These are phyloP conservation scores for Onygena corvina DNA, from an alignment of 2,329 filamentous ascomycete species.

Conservation along the genomic window DNA sequence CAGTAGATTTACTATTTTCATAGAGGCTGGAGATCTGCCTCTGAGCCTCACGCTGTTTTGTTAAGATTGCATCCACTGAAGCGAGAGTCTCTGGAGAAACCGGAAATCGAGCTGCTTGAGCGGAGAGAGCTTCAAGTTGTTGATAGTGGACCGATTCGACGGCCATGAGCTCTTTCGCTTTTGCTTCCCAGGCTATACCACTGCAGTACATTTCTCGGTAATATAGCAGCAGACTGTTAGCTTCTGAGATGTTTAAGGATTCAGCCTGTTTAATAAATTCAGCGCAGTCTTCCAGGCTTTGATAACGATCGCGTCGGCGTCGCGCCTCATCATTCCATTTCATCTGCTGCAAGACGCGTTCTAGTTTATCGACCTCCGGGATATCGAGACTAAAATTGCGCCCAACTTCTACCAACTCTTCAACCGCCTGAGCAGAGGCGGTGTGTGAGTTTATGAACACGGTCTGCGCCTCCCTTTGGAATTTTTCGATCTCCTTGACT, in stretches of 20 bases:
- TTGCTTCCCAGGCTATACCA: conserved; percentile 81
- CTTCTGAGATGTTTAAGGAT: conserved; percentile 63
- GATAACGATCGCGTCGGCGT: conserved; percentile 50
- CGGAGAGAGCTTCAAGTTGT: conserved; percentile 81
- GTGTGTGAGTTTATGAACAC: conserved; percentile 55
- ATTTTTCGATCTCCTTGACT: conserved; percentile 69
- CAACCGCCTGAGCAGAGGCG: conserved; percentile 60
- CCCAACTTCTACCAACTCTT: conserved; percentile 82
- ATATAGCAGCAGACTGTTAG: conserved; percentile 65
- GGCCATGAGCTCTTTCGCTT: conserved; percentile 84
- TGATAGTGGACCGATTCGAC: conserved; percentile 87
- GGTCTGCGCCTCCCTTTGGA: conserved; percentile 61
- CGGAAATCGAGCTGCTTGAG: conserved; percentile 66
- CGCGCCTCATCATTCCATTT: conserved; percentile 77
- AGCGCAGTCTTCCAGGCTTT: conserved; percentile 66
- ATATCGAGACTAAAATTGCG: conserved; percentile 84
- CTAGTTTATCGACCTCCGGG: conserved; percentile 71
- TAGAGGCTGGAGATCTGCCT: conserved; percentile 73
- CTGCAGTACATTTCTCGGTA: conserved; percentile 64
- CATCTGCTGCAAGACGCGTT: conserved; percentile 68
- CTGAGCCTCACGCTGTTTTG: conserved; percentile 90
- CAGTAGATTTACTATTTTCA: conserved; percentile 60
- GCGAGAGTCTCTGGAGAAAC: conserved; percentile 70
- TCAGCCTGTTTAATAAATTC: conserved; percentile 66
- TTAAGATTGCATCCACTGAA: conserved; percentile 78